Base-by-base conservation (phyloP, 805 yeast genomes). In the Candida ulmi region DNA sequence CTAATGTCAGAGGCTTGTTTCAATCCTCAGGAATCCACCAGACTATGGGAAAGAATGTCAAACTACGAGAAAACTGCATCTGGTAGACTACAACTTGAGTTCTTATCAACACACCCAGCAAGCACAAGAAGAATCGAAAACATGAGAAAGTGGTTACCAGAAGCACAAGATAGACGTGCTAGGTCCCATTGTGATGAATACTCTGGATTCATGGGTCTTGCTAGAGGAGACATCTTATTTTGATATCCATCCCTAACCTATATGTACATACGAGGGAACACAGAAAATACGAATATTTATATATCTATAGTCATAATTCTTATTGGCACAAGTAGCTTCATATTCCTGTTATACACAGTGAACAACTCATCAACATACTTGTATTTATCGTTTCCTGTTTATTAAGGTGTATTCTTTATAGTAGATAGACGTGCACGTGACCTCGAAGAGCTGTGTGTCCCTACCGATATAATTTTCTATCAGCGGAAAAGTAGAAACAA, bases 1-100 rank as follows among this genome's bases (percentile, higher is more conserved):
- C 69, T 91, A 48, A 86, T 91, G 96, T 77, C 96, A 2, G 68
- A 79, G 43, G 95, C 95, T 35, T 93, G 99, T 58, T 93, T 72
- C 60, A 66, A 90, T 46, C 88, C 96, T 6, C 63, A 64, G 15
- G 87, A 80, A 48, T 83, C 96, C 0, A 76, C 83, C 1, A 65
- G 63, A 11, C 72, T 93, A 41, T 93, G 99, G 99, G 60, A 71
- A 38, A 71, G 96, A 40, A 90, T 91, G 96, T 60, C 75, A 17
- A 51, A 61, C 17, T 68, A 64, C 54, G 82, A 76, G 54, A 62
- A 67, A 36, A 50, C 54, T 28, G 48, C 48, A 39, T 45, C 46
- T 35, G 54, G 55, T 13, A 45, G 48, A 19, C 44, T 46, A 1
- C 48, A 65, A 12, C 74, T 80, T 13, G 88, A 88, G 61, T 69